Evolutionary conservation across 2,329 filamentous ascomycete genomes (phyloP).

Genomic region (Penicillium sp.): DNA sequence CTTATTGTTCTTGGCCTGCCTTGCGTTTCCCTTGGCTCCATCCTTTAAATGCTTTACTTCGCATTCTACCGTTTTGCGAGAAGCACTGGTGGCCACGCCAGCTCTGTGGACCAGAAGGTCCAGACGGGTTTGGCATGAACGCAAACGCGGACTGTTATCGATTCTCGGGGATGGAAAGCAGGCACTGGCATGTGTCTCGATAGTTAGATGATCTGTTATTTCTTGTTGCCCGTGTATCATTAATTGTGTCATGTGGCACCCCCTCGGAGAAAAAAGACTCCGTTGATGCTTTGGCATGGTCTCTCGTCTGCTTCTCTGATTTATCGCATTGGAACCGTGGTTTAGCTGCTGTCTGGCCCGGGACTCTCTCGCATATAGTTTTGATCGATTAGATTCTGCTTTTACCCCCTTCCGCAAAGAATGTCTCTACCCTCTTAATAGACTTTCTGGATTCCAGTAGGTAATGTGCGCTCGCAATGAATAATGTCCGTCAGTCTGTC

Average conservation of each 20-base stretch:
- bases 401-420: background rate
- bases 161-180: conserved; percentile 22
- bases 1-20: conserved; percentile 41
- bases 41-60: conserved; percentile 35
- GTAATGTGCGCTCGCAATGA: too few species aligned
- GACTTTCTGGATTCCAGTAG: too few species aligned
- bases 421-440: too few species aligned
- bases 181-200: conserved; percentile 16
- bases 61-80: conserved; percentile 17
- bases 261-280: conserved; percentile 35
- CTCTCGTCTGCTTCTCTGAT: conserved; percentile 14
- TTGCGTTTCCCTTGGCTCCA: conserved; percentile 42
- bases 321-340: conserved; percentile 13
- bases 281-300: conserved; percentile 17
- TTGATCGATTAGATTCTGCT: conserved; percentile 22
- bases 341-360: conserved; percentile 17
- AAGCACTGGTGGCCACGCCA: conserved; percentile 11
- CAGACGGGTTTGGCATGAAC: background rate
- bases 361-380: conserved; percentile 18
- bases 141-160: conserved; percentile 17
- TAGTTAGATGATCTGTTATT: conserved; percentile 26
- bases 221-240: conserved; percentile 30
- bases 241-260: conserved; percentile 32
- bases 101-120: conserved; percentile 3
- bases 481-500: too few species aligned